These are phyloP conservation scores for Cornus kousa DNA, from an alignment of 148 eudicot species.

Conservation along the genomic window DNA sequence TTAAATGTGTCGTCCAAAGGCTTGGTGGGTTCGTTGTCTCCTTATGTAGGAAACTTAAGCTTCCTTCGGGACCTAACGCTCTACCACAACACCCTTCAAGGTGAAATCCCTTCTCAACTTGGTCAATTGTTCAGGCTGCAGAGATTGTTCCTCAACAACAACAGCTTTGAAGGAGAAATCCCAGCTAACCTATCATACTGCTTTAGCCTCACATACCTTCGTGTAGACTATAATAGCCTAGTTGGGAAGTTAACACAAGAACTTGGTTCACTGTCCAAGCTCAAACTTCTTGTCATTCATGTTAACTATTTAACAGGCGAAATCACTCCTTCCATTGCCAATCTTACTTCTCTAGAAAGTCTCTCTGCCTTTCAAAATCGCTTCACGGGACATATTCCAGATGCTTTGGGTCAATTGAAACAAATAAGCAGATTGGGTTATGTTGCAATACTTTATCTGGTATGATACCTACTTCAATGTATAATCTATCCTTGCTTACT, in stretches of 20 bases:
- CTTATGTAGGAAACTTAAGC: constrained; percentile 27
- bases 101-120: constrained; percentile 18
- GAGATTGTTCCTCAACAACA: neutral
- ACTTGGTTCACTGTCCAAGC: constrained; percentile 4
- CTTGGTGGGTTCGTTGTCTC: constrained; percentile 19
- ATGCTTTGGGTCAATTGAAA: neutral
- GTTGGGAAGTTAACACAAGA: constrained; percentile 1
- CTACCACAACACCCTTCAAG: constrained; percentile 15
- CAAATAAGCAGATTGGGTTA: neutral
- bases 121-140: constrained; percentile 9
- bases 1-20: constrained; percentile 6
- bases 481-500: neutral
- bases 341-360: neutral
- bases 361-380: neutral
- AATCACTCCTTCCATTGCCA: neutral
- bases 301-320: neutral
- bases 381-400: neutral
- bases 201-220: constrained; percentile 4
- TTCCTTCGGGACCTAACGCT: constrained; percentile 11
- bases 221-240: neutral
- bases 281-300: neutral
- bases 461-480: neutral
- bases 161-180: constrained; percentile 14
- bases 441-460: neutral
- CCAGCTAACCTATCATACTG: constrained; percentile 18